Conservation (phyloP, 495 filamentous ascomycete genomes). For the Xylaria bambusicola region DNA sequence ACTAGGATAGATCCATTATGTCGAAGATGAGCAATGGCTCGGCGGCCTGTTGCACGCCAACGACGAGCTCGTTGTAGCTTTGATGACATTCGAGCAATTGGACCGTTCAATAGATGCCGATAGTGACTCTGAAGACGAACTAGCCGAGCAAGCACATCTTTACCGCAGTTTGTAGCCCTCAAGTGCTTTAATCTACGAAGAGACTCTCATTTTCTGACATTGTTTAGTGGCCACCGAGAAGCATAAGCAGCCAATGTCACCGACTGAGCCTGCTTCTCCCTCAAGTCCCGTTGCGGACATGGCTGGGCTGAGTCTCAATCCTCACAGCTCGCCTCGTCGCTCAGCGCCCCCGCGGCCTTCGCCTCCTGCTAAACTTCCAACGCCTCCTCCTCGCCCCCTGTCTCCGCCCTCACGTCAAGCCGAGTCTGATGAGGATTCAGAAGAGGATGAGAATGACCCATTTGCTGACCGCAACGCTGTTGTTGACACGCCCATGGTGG, state of each 20-base stretch:
- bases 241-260: conserved; percentile 45
- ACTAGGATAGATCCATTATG: conserved; percentile 65
- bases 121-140: conserved; percentile 83
- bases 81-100: conserved; percentile 92
- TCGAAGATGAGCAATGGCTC: conserved; percentile 81
- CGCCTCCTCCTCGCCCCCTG: conserved; percentile 36
- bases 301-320: conserved; percentile 40
- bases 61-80: conserved; percentile 81
- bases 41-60: conserved; percentile 80
- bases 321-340: conserved; percentile 38
- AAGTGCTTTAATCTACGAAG: background rate
- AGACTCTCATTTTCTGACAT: conserved; percentile 22
- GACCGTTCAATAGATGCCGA: conserved; percentile 97
- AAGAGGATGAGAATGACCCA: conserved; percentile 73
- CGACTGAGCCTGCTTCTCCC: conserved; percentile 33
- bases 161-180: conserved; percentile 47
- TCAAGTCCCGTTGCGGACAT: conserved; percentile 35
- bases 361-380: conserved; percentile 40
- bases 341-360: conserved; percentile 46
- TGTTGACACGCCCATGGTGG: conserved; percentile 60
- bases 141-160: conserved; percentile 57
- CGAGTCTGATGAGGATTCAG: conserved; percentile 47
- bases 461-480: conserved; percentile 78
- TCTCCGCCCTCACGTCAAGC: conserved; percentile 24
- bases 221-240: conserved; percentile 52